A percentile compares a stretch with the other conserved stretches of the same genome.
Evolutionary conservation across 2,329 filamentous ascomycete species (phyloP).

Genomic region (Epichloe sibirici): DNA sequence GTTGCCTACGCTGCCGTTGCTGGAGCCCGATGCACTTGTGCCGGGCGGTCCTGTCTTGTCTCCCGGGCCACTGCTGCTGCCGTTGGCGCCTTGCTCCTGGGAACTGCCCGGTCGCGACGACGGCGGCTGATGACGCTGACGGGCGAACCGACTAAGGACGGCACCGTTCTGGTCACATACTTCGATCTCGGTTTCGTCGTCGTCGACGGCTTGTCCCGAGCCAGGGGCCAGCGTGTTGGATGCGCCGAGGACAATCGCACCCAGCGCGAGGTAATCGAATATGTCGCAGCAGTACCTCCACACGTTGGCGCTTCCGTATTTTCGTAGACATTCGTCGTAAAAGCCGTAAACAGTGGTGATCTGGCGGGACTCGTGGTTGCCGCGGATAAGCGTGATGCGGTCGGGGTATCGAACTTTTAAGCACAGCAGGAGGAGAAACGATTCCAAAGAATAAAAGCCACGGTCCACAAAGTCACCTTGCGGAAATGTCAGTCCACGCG

Average conservation of each 20-base stretch:
- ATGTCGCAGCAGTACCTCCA: constrained; percentile 97
- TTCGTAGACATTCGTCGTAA: constrained; percentile 92
- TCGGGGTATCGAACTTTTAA: constrained; percentile 96
- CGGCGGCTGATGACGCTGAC: constrained; percentile 25
- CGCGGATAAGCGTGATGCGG: constrained; percentile 89
- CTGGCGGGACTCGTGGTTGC: constrained; percentile 91
- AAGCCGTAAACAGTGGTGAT: constrained; percentile 97
- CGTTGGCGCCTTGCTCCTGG: constrained; percentile 12
- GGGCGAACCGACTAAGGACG: constrained; percentile 60
- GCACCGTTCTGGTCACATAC: constrained; percentile 77
- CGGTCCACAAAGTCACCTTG: constrained; percentile 92
- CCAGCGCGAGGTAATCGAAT: constrained; percentile 90
- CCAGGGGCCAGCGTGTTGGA: constrained; percentile 43
- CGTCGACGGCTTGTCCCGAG: constrained; percentile 36
- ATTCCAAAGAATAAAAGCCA: constrained; percentile 95
- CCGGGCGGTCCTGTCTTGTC: constrained; percentile 57
- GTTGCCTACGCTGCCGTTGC: constrained; percentile 51
- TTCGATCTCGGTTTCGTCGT: constrained; percentile 80
- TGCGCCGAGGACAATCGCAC: constrained; percentile 83
- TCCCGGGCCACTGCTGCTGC: constrained; percentile 8
- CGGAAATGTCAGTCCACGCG: background rate
- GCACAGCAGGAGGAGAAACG: constrained; percentile 87
- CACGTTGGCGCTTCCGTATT: constrained; percentile 93
- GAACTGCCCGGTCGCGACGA: background rate
- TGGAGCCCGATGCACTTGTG: constrained; percentile 62